phyloP scores from a whole-genome alignment of 2,329 filamentous ascomycete species.

The Pseudocercospora musae region DNA sequence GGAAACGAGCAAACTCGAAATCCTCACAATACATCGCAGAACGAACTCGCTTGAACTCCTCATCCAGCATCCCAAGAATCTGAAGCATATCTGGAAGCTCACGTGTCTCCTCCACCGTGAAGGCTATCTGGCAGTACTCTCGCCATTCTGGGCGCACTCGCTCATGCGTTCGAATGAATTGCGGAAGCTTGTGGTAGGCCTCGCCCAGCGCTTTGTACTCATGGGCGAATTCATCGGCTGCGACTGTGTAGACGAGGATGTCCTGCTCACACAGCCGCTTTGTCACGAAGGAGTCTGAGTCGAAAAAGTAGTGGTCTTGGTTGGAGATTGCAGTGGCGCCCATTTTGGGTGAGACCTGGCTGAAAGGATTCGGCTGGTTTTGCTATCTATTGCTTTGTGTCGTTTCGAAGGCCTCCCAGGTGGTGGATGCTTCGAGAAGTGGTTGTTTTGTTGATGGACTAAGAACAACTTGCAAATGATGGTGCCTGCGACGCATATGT shows the following conservation, averaged over 20 bases:
- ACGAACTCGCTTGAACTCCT: constrained; percentile 7
- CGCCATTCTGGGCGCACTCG: not conserved
- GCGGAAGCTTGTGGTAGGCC: constrained; percentile 13
- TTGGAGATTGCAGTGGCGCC: not conserved
- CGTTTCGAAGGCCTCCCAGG: not conserved
- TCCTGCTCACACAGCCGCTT: constrained; percentile 4
- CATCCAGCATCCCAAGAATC: constrained; percentile 8
- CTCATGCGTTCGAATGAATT: constrained; percentile 3
- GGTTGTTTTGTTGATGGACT: not conserved
- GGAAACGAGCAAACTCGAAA: not conserved
- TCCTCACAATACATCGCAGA: constrained; percentile 11
- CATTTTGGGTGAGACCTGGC: not conserved
- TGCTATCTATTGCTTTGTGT: constrained; percentile 1
- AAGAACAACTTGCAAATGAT: constrained; percentile 3
- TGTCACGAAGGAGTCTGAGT: constrained; percentile 2
- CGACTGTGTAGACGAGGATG: constrained; percentile 1
- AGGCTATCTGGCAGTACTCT: constrained; percentile 7
- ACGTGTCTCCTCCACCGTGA: constrained; percentile 11
- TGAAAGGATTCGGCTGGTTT: not conserved
- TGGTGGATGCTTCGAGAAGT: not conserved
- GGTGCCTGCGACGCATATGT: not conserved
- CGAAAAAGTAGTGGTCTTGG: constrained; percentile 7
- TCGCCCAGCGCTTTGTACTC: constrained; percentile 11
- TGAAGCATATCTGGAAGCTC: constrained; percentile 16
- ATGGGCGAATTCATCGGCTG: constrained; percentile 1